Evolutionary conservation across 164 flowering plant genomes (phyloP), one percentile per base, ranked within the genome.

Genomic region (Berberis thunbergii): DNA sequence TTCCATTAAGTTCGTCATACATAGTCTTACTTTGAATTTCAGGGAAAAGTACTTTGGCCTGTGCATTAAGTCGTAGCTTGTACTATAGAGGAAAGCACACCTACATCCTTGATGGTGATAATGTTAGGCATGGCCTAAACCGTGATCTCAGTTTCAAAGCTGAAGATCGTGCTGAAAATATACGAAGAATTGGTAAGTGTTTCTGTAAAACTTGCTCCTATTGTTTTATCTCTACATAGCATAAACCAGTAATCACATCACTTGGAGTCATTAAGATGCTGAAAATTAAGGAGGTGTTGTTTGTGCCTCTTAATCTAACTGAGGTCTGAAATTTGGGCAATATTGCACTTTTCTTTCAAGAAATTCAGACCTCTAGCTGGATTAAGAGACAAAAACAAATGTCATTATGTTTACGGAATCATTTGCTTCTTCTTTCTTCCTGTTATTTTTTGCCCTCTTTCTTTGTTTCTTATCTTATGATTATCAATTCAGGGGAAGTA

Each of bases 1-100:
- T 61, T 61, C 3, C 9, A 41, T 40, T 11, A 38, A 12, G 2
- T 52, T 67, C 55, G n/a, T 67, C 45, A 7, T 44, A 26, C 11
- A 56, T 8, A 58, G 61, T 42, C 59, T 54, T 73, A 10, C 45
- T 9, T 58, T 6, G 9, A 55, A 70, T 65, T 77, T 38, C 70
- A 89, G 97, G 98, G 61, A 94, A 94, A 76, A 94, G 98, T 80
- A 91, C 96, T 57, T 55, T 94, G 73, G 98, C 98, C 7, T 91
- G 96, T 70, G 86, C 96, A 54, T 67, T 91, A 67, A 78, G 84
- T 67, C 80, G 70, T 41, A 81, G 70, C 43, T 68, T 91, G 77
- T 82, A 87, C 71, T 60, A 66, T 10, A 84, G 76, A 69, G 93
- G 98, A 72, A 94, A 89, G 76, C 69, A 91, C 50, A 72, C 86